A percentile compares a stretch with the other conserved stretches of the same genome.
Evolutionary conservation across 129 eudicot species (phyloP).

Genomic region (Lactuca saligna): DNA sequence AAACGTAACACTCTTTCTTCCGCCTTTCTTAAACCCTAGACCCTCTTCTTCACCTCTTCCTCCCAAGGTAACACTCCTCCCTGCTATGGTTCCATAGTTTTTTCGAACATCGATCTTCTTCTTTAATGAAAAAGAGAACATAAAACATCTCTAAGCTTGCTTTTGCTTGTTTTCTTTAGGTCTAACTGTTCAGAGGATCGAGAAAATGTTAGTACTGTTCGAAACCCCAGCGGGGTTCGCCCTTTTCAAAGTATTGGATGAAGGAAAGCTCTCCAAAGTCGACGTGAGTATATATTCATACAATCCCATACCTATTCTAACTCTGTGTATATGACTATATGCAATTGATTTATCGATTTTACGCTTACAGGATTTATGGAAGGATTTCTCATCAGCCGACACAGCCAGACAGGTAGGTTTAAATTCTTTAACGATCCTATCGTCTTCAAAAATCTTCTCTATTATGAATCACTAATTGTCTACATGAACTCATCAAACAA

Average conservation of each 20-base stretch:
- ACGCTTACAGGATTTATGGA: constrained; percentile 64
- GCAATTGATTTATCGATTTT: background rate
- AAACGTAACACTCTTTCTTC: constrained; percentile 18
- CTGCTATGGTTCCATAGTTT: background rate
- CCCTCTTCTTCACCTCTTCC: constrained; percentile 11
- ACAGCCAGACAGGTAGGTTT: constrained; percentile 77
- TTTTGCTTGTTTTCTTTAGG: constrained; percentile 3
- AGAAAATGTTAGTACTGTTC: constrained; percentile 58
- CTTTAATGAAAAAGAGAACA: background rate
- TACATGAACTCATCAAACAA: background rate
- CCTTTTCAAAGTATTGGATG: constrained; percentile 83
- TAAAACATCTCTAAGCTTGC: background rate
- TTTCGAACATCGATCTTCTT: background rate
- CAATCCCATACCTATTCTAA: background rate
- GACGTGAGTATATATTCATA: constrained; percentile 40
- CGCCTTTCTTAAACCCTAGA: constrained; percentile 24
- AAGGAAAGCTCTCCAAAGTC: constrained; percentile 79
- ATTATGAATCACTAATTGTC: background rate
- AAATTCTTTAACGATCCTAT: background rate
- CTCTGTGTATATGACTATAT: background rate
- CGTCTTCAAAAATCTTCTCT: no score
- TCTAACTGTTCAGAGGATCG: background rate
- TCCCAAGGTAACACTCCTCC: constrained; percentile 13
- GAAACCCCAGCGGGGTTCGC: constrained; percentile 98
- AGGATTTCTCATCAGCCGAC: constrained; percentile 70